Conservation (phyloP, 2,329 filamentous ascomycete species). For the Colletotrichum spinosum region DNA sequence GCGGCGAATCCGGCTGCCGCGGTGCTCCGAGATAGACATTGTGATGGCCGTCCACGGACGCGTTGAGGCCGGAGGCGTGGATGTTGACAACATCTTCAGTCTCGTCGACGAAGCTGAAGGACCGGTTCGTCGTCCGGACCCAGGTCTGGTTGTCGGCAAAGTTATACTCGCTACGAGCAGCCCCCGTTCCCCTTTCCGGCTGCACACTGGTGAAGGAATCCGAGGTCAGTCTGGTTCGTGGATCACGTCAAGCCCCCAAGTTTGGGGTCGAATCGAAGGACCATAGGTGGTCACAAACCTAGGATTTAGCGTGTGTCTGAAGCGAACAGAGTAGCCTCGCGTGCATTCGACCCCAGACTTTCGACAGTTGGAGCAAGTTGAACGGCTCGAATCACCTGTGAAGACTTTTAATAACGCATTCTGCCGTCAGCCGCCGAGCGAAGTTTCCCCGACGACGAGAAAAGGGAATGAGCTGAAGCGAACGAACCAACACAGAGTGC, state of each 20-base stretch:
- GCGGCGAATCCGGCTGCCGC: not conserved
- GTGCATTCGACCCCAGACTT: constrained; percentile 43
- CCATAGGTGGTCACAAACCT: constrained; percentile 40
- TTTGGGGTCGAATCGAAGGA: not conserved
- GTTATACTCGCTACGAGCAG: constrained; percentile 35
- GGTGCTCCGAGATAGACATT: constrained; percentile 11
- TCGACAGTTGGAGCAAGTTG: constrained; percentile 43
- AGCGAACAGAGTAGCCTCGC: constrained; percentile 44
- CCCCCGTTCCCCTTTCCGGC: constrained; percentile 24
- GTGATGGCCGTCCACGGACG: not conserved
- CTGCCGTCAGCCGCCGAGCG: constrained; percentile 1
- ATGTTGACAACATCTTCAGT: constrained; percentile 45
- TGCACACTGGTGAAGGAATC: constrained; percentile 7
- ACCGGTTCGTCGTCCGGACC: constrained; percentile 42
- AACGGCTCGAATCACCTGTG: constrained; percentile 23
- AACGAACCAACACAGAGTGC: too few relatives aligned
- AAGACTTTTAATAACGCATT: not conserved
- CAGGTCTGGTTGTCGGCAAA: constrained; percentile 44
- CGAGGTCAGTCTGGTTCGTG: not conserved
- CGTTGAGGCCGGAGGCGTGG: constrained; percentile 36
- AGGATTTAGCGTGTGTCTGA: constrained; percentile 44
- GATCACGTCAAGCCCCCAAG: not conserved
- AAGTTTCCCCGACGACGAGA: constrained; percentile 8
- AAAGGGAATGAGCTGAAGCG: not conserved
- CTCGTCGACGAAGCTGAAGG: constrained; percentile 45